A percentile compares a stretch with the other conserved stretches of the same genome.
Conservation (phyloP, 192 early-diverging fungal species). For the Chytriomyces sp. region DNA sequence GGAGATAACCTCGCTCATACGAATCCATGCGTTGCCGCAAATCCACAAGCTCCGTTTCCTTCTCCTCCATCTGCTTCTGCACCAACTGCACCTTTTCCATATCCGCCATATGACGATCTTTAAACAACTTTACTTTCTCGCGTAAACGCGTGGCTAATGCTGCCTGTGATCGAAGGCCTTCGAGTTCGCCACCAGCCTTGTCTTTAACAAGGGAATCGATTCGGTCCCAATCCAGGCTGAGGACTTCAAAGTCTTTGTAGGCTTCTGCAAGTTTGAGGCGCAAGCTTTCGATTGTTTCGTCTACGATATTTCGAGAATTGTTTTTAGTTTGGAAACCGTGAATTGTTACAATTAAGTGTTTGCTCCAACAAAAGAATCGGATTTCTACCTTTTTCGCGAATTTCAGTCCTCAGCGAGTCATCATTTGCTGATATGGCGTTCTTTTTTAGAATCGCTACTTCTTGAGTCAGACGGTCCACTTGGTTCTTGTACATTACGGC, state of each 20-base stretch:
- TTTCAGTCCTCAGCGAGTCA: slow-evolving; percentile 40
- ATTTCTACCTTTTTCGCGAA: slow-evolving; percentile 48
- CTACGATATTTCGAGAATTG: slow-evolving; percentile 26
- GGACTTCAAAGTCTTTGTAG: slow-evolving; percentile 56
- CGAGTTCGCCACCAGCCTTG: slow-evolving; percentile 22
- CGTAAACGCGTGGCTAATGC: slow-evolving; percentile 39
- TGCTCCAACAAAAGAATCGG: slow-evolving; percentile 13
- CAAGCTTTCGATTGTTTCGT: slow-evolving; percentile 45
- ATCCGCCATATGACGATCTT: slow-evolving; percentile 35
- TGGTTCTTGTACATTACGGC: slow-evolving; percentile 27
- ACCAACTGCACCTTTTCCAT: slow-evolving; percentile 34
- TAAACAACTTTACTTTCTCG: slow-evolving; percentile 46
- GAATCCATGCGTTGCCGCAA: slow-evolving; percentile 42
- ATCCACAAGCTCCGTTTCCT: slow-evolving; percentile 51
- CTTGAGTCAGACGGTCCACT: slow-evolving; percentile 39
- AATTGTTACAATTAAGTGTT: not conserved
- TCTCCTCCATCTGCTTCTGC: slow-evolving; percentile 46
- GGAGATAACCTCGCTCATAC: slow-evolving; percentile 48
- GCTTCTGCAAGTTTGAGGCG: slow-evolving; percentile 47
- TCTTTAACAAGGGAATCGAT: slow-evolving; percentile 45
- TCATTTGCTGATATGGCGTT: slow-evolving; percentile 39
- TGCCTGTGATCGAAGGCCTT: slow-evolving; percentile 28
- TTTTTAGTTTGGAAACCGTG: not conserved
- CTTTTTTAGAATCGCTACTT: slow-evolving; percentile 39
- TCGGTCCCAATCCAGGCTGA: slow-evolving; percentile 60